phyloP scores from a whole-genome alignment of 305 asterid genomes.

The Fraxinus nigra region DNA sequence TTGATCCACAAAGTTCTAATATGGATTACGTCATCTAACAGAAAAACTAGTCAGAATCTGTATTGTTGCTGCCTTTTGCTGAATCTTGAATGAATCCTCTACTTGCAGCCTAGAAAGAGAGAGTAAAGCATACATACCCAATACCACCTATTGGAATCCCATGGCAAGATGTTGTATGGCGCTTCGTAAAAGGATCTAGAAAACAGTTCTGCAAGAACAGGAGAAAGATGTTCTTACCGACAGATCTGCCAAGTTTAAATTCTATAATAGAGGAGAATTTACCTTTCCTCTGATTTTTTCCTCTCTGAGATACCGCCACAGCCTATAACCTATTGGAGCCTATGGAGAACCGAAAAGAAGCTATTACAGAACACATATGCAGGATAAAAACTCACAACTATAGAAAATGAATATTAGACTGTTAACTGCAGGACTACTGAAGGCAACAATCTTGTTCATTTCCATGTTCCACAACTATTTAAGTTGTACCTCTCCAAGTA shows the following conservation, averaged over 20 bases:
- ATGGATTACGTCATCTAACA: background rate
- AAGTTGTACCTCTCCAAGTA: background rate
- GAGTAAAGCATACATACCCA: conserved; percentile 53
- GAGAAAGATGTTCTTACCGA: conserved; percentile 15
- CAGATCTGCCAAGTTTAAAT: conserved; percentile 19
- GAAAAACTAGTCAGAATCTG: background rate
- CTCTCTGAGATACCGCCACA: conserved; percentile 61
- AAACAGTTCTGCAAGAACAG: conserved; percentile 60
- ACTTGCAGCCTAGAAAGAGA: conserved; percentile 1
- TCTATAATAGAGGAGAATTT: conserved; percentile 18
- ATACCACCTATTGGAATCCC: conserved; percentile 98
- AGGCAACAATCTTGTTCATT: background rate
- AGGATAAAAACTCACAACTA: background rate
- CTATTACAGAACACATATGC: background rate
- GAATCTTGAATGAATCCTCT: background rate
- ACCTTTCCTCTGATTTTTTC: conserved; percentile 48
- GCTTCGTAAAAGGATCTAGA: conserved; percentile 76
- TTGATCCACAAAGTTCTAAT: background rate
- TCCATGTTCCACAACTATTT: conserved; percentile 8
- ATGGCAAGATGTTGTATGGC: conserved; percentile 68
- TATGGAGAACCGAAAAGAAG: conserved; percentile 30
- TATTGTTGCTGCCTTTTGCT: background rate
- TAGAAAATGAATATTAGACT: conserved; percentile 9
- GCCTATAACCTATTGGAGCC: conserved; percentile 89
- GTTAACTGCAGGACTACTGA: background rate